Base-by-base conservation (phyloP, 1,284 basidiomycete genomes). In the Phellinidium pouzarii region DNA sequence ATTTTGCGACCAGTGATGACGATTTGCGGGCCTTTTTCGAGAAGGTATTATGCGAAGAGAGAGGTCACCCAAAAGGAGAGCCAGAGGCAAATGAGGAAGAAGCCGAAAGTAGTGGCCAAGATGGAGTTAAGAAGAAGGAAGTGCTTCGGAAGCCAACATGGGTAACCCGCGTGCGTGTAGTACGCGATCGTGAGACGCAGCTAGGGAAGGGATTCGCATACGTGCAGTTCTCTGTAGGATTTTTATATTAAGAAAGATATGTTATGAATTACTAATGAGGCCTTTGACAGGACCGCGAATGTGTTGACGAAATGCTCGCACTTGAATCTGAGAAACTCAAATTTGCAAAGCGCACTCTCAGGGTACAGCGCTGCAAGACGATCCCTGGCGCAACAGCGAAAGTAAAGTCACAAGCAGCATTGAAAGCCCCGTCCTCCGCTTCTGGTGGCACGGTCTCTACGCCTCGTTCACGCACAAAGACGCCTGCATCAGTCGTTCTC, bases 161-260 rank as follows among this genome's bases (percentile, higher is more conserved):
- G 87, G 94, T 98, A 4, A 80, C 80, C 5, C 80, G 79, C 25
- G 93, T 98, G 7, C 80, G 95, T 29, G 82, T 98, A 56, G 78
- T 99, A 43, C 79, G 93, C 43, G 95, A 99, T 68, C 82, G 82
- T 60, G 92, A 92, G 53, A 96, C 93, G 0, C 94, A 94, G 61
- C 78, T 98, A 31, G 95, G 95, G n/a, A 98, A 97, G 71, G 95
- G 95, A 1, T 95, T 99, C 65, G 94, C 87, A 8, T 98, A 98
- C 66, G 85, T 98, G 7, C 85, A 92, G 60, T 93, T 98, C 60
- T 66, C 74, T 50, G 94, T 92, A 66, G 62, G 85, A n/a, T 78
- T 45, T 41, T 37, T 2, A 11, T 14, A 22, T 42, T 42, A 6
- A 27, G 2, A 11, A 20, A 31, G n/a, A 29, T 50, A 17, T 43